phyloP scores from a whole-genome alignment of 257 asterid species.

The Solanum corneliomulleri region DNA sequence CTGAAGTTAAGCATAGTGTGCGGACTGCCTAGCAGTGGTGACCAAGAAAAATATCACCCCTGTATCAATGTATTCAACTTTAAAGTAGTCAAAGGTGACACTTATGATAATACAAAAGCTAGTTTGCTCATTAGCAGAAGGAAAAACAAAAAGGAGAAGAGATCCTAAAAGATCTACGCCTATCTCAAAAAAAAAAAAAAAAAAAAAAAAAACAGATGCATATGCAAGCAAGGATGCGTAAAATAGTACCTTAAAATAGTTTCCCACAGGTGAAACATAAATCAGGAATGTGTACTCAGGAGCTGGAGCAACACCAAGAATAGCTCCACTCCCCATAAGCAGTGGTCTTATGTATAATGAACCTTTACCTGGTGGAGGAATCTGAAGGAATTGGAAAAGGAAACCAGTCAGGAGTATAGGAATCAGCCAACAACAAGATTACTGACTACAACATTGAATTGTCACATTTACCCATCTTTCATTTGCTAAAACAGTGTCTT shows the following conservation, averaged over 20 bases:
- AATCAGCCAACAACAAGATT: not conserved
- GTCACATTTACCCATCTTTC: constrained; percentile 74
- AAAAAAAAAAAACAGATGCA: not conserved
- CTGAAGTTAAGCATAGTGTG: not conserved
- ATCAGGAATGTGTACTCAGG: constrained; percentile 91
- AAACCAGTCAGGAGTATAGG: not conserved
- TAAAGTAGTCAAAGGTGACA: not conserved
- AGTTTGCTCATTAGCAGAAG: not conserved
- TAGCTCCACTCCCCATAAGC: constrained; percentile 98
- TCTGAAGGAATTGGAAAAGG: constrained; percentile 24
- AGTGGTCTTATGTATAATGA: constrained; percentile 82
- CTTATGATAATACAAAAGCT: not conserved
- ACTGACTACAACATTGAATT: not conserved
- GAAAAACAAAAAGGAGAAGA: not conserved
- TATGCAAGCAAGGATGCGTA: not conserved
- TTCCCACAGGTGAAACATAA: constrained; percentile 93
- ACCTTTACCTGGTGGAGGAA: constrained; percentile 97
- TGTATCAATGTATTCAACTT: not conserved
- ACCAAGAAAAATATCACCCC: not conserved
- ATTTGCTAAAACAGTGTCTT: constrained; percentile 74
- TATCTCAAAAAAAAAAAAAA: not conserved
- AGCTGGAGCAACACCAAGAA: constrained; percentile 97
- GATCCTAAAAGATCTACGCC: not conserved
- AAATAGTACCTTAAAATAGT: constrained; percentile 75
- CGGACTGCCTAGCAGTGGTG: not conserved